Base-by-base conservation (phyloP, 805 yeast genomes). In the Candida peoriensis region DNA sequence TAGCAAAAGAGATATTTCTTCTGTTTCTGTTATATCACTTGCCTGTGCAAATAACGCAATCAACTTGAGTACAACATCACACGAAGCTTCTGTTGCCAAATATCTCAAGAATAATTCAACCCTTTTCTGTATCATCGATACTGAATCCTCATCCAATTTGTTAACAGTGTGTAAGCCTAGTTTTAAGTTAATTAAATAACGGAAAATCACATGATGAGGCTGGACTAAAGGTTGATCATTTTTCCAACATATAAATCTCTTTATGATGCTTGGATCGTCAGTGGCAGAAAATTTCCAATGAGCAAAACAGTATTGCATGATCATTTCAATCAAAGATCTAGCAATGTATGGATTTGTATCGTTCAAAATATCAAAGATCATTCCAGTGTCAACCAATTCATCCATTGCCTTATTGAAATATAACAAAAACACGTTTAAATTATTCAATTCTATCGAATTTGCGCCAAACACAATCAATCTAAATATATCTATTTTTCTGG, bases 221-320 rank as follows among this genome's bases (percentile, higher is more conserved):
- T 56, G 62, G 5, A 62, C 44, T 4, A 47, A 35, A 6, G 68
- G 68, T 8, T 58, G 53, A 6, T 37, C 32, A 10, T 58, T 33
- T 6, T 53, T 48, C 70, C 72, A 68, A 4, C 38, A 42, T 10
- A 42, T 30, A 33, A 64, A 64, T 27, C 43, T 46, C 6, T 39
- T 39, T 8, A 60, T 34, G 8, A 39, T 38, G 1, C 32, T 17
- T 2, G 45, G 22, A 17, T 54, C 49, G 8, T 52, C 39, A 8
- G 28, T 27, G 5, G 32, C 29, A 6, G 41, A 36, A 37, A 53
- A 66, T 16, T 49, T 48, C 74, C 73, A 72, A 39, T 70, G 72
- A 8, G 61, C 53, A 52, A 68, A 66, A 36, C 72, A 66, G 41
- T 69, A 72, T 31, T 58, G 61, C 13, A 72, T 46, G 3, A 71